Conservation (phyloP, 176 grass and related monocot genomes). For the Musa schizocarpa region DNA sequence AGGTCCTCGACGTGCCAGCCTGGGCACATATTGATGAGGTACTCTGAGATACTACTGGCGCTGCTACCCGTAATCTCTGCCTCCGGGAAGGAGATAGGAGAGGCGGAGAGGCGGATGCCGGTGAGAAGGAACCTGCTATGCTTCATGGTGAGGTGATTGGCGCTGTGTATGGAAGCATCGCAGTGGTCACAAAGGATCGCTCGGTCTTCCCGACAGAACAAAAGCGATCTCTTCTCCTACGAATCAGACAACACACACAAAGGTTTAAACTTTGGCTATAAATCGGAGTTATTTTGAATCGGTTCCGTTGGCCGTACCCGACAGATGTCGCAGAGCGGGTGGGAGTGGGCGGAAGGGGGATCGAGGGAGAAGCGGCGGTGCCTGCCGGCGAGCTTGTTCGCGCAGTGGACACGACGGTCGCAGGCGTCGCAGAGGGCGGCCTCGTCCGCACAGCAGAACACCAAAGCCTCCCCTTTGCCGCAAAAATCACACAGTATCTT, state of each 20-base stretch:
- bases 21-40: slow-evolving; percentile 7
- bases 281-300: neutral
- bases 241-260: neutral
- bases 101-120: slow-evolving; percentile 47
- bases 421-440: slow-evolving; percentile 74
- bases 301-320: slow-evolving; percentile 22
- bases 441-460: slow-evolving; percentile 88
- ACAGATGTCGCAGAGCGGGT: slow-evolving; percentile 74
- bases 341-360: slow-evolving; percentile 6
- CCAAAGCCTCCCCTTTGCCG: slow-evolving; percentile 42
- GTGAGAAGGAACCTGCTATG: slow-evolving; percentile 84
- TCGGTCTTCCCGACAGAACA: slow-evolving; percentile 95
- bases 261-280: neutral
- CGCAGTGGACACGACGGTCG: slow-evolving; percentile 63
- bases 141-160: slow-evolving; percentile 77
- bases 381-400: slow-evolving; percentile 74
- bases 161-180: slow-evolving; percentile 65
- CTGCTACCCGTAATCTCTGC: neutral
- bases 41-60: slow-evolving; percentile 37
- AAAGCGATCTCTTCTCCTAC: slow-evolving; percentile 54
- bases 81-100: slow-evolving; percentile 9
- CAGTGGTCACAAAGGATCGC: slow-evolving; percentile 87
- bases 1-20: slow-evolving; percentile 85
- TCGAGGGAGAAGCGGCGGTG: slow-evolving; percentile 65
- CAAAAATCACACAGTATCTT: slow-evolving; percentile 80